Conservation (phyloP, 345 rosid genomes). For the Physaria fendleri region DNA sequence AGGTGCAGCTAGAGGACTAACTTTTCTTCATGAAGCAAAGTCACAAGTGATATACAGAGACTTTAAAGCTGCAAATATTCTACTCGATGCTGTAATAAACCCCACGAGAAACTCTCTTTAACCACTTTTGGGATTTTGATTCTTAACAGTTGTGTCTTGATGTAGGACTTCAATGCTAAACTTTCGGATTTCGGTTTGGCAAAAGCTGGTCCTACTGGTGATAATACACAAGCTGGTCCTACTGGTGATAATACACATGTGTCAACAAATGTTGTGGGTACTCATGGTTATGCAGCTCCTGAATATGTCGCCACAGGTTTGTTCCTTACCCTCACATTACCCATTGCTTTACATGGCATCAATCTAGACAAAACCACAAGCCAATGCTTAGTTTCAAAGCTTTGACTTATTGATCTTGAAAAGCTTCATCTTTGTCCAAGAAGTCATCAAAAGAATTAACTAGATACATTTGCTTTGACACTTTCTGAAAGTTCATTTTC, state of each 20-base stretch:
- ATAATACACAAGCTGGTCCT: slow-evolving; percentile 94
- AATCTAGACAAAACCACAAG: neutral
- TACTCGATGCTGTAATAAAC: slow-evolving; percentile 67
- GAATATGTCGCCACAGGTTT: slow-evolving; percentile 95
- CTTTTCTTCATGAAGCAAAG: slow-evolving; percentile 88
- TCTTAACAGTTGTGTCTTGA: neutral
- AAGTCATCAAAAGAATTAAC: neutral
- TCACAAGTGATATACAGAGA: slow-evolving; percentile 95
- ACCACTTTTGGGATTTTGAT: neutral
- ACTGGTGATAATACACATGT: slow-evolving; percentile 96
- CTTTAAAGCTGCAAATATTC: slow-evolving; percentile 93
- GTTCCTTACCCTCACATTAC: neutral
- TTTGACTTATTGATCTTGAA: neutral
- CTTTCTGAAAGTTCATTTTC: slow-evolving; percentile 6
- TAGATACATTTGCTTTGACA: neutral
- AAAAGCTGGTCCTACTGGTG: slow-evolving; percentile 99
- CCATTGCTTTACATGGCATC: neutral
- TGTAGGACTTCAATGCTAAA: slow-evolving; percentile 83
- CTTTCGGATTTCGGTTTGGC: slow-evolving; percentile 98
- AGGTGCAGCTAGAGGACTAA: slow-evolving; percentile 92
- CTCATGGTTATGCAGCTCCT: slow-evolving; percentile 96
- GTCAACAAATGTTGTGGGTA: slow-evolving; percentile 91
- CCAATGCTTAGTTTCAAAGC: neutral
- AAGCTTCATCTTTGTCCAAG: neutral
- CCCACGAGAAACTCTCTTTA: slow-evolving; percentile 4